Base-by-base conservation (phyloP, 768 basidiomycete species). In the Calocybe cyanea region DNA sequence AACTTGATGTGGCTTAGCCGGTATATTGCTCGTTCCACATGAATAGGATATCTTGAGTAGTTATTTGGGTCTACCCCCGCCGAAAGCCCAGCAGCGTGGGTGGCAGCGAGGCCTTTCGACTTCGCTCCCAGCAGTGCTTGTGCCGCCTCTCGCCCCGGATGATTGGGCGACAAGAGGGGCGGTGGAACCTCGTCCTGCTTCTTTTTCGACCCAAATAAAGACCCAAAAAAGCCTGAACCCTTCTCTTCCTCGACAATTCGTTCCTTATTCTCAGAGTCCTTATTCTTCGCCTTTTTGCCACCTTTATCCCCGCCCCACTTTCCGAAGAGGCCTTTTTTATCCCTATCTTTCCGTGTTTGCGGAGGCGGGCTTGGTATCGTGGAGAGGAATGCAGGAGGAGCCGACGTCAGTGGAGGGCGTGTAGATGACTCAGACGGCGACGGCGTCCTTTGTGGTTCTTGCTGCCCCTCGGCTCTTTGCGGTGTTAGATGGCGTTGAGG, bases 21-120 rank as follows among this genome's bases (percentile, higher is more conserved):
- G 67, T 99, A 99, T 38, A 99, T 94, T 2, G 96, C 96, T 25
- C 96, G 81, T 63, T 99, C 96, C 52, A 99, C 96, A 59, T 99
- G 96, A 49, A 99, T 97, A 7, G 96, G 96, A 62, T 98, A 94
- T 53, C 96, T 81, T 41, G 94, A 69, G 50, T 76, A 80, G 41
- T 72, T 70, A 54, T 76, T 73, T 25, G 68, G 63, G 17, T 64
- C 64, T 33, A 65, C 60, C 7, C 68, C 71, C 11, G 69, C 63
- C 10, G 68, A 67, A 32, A 73, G 61, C 18, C 69, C 77, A 17
- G 87, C 83, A 9, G 86, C 84, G 3, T 77, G 68, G 7, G 85
- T 80, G 0, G 83, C 74, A 18, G 72, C 70, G 51, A 80, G 70
- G 21, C 70, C 66, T 64, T 88, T 91, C 6, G 86, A 84, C 63